Percentiles rank a stretch among this genome's conserved stretches.
phyloP scores from a whole-genome alignment of 768 basidiomycete genomes.

The Glaciozyma antarctica region DNA sequence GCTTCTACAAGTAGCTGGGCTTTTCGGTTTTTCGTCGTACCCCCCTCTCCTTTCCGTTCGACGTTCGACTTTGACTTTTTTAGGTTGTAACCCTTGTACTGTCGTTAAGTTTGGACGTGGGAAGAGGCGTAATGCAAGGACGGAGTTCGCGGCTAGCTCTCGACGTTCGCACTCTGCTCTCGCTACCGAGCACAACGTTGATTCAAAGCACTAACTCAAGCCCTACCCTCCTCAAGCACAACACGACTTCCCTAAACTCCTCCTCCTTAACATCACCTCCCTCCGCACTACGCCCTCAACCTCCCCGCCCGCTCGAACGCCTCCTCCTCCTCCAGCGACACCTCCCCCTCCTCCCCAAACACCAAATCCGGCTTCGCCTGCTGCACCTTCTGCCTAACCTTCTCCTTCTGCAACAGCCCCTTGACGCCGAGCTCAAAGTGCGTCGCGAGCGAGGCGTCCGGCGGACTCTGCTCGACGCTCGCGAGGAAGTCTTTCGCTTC shows the following conservation, averaged over 20 bases:
- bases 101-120: too few species aligned
- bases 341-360: background rate
- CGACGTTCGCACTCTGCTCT: too few species aligned
- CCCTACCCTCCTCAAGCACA: too few species aligned
- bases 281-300: too few species aligned
- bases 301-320: background rate
- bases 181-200: too few species aligned
- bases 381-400: background rate
- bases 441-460: background rate
- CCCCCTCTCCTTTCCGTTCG: too few species aligned
- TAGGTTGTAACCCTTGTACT: background rate
- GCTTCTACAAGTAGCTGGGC: background rate
- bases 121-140: too few species aligned
- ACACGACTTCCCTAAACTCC: too few species aligned
- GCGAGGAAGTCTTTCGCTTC: background rate
- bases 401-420: background rate
- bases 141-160: too few species aligned
- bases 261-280: too few species aligned
- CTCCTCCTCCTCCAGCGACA: background rate
- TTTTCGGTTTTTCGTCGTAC: background rate
- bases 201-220: too few species aligned
- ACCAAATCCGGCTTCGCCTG: background rate
- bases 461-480: background rate
- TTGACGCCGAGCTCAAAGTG: background rate
- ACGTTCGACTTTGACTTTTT: background rate